Evolutionary conservation across 371 early-diverging fungal genomes (phyloP), one percentile per base, ranked within the genome.

Genomic region (Amoeboaphelidium protococcarum): DNA sequence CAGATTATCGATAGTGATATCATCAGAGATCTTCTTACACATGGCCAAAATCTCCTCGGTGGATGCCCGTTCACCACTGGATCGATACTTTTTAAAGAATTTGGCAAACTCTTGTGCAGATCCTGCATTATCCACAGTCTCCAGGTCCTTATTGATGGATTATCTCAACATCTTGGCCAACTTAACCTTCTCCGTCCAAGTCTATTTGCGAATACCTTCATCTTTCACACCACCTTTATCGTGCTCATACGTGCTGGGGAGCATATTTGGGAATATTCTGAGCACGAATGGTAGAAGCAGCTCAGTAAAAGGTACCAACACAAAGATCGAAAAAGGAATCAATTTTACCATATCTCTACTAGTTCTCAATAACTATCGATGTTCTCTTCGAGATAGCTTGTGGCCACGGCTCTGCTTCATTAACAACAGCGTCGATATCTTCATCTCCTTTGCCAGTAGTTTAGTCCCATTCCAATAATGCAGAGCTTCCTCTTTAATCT

Each of bases 391-490:
- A 4, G 82, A 77, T 48, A 95, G 67, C 47, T 71, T 67, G 26
- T 72, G 62, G 23, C 92, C 95, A 44, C 71, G 61, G 41, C 75
- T 57, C 25, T 90, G 55, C 52, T 83, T 78, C 49, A 60, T 65
- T 16, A 83, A 65, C 20, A 92, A 66, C 50, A 77, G 72, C 10
- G 76, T 72, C 42, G 90, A 90, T 47, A 92, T 79, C 48, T 66
- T 70, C 44, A 80, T 68, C 64, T 95, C 95, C 41, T 78, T 66
- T 6, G 80, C 88, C 23, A 95, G 64, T 20, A 92, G 70, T 62
- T 88, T 83, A 21, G 82, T 78, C 13, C 92, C 95, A 48, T 87
- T 77, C 88, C 88, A 89, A 64, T 86, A 85, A 64, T 95, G 95
- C 26, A 72, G 56, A 13, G 74, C 72, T 60, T 92, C 95, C 23